phyloP scores from a whole-genome alignment of 2,329 filamentous ascomycete genomes.

The Hypoxylon sp. region DNA sequence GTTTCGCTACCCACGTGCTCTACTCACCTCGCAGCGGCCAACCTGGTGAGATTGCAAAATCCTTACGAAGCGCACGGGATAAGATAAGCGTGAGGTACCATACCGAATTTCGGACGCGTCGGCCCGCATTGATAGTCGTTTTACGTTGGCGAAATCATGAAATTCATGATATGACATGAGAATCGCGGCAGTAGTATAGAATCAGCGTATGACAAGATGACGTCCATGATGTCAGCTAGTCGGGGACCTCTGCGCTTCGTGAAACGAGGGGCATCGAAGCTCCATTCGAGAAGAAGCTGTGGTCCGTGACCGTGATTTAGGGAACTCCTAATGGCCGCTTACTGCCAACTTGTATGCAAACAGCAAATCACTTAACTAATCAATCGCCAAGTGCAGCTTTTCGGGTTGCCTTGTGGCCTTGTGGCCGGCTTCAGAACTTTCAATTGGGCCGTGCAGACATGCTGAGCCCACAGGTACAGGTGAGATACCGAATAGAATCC shows the following conservation, averaged over 20 bases:
- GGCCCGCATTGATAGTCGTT: slow-evolving; percentile 34
- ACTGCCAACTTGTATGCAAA: slow-evolving; percentile 44
- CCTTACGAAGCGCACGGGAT: slow-evolving; percentile 36
- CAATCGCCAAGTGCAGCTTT: slow-evolving; percentile 43
- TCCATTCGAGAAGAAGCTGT: slow-evolving; percentile 1
- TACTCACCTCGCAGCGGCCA: slow-evolving; percentile 41
- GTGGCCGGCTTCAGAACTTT: slow-evolving; percentile 31
- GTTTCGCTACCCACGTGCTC: slow-evolving; percentile 46
- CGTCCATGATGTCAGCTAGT: slow-evolving; percentile 38
- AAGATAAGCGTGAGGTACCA: slow-evolving; percentile 44
- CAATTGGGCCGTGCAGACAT: slow-evolving; percentile 34
- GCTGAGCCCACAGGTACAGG: slow-evolving; percentile 40
- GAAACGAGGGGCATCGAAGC: slow-evolving; percentile 24
- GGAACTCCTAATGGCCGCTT: slow-evolving; percentile 42
- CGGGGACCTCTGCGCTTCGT: slow-evolving; percentile 28
- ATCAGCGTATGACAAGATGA: slow-evolving; percentile 37
- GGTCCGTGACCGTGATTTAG: slow-evolving; percentile 38
- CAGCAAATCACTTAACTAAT: slow-evolving; percentile 47
- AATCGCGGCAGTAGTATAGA: slow-evolving; percentile 10
- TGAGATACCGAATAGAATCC: slow-evolving; percentile 37
- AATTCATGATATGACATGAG: slow-evolving; percentile 9
- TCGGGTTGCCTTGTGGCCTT: slow-evolving; percentile 44
- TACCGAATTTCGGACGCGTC: slow-evolving; percentile 46
- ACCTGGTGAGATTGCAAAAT: slow-evolving; percentile 37
- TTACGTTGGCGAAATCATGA: slow-evolving; percentile 10